Evolutionary conservation across 169 alveolate genomes (phyloP), one percentile per base, ranked within the genome.

Genomic region (Babesia gibsoni): DNA sequence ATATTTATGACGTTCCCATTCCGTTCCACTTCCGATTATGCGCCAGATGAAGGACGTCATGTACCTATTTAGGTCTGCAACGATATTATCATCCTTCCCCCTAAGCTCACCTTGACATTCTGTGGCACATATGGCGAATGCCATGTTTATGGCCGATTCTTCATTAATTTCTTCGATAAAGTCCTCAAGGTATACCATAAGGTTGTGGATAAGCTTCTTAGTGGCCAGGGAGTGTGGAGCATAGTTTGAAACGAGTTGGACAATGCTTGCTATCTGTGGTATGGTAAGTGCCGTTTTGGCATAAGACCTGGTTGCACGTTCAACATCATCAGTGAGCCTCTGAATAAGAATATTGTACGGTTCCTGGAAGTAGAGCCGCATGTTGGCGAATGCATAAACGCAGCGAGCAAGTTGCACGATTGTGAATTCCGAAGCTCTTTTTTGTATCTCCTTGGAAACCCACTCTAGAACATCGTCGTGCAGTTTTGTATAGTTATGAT

Each of bases 1-100:
- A 30, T 52, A 52, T 48, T 79, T 80, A 56, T 69, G 52, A 30
- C 63, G 67, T 43, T 88, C 93, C 93, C 93, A 88, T 12, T 45
- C 72, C 25, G 84, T 67, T 1, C 81, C 84, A 36, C 82, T 79
- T 23, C 89, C 93, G 32, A 88, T 83, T 50, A 53, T 88, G 46
- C 93, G 79, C 90, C 91, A 81, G 32, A 88, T 56, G 63, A 73
- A 88, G 20, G 90, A 61, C 41, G 73, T 81, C 27, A 88, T 53
- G 63, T 88, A 88, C 20, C 74, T 48, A 67, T 88, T 88, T 33
- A 65, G 32, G 52, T 83, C 82, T 73, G 54, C 57, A 66, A 1
- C 1, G 39, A 10, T 27, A 18, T 3, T 18, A 32, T 23, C 12
- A 22, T 10, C 4, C 12, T 49, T 10, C 10, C 27, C 27, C 12